These are phyloP conservation scores for Didymellaceae sp. DNA, from an alignment of 2,329 filamentous ascomycete genomes.

Conservation along the genomic window DNA sequence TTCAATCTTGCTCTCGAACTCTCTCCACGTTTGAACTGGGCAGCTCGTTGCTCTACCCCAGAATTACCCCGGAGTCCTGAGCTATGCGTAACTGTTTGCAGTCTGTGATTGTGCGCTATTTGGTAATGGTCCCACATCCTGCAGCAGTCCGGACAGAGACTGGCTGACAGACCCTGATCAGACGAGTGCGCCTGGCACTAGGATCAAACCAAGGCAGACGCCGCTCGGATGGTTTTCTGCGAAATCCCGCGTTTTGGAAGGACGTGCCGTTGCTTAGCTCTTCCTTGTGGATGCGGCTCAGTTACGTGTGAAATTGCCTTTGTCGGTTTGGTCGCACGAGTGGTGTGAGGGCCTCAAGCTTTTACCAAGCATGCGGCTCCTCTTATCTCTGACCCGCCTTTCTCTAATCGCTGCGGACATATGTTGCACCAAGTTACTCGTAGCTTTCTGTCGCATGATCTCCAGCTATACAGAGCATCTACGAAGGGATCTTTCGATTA, in stretches of 20 bases:
- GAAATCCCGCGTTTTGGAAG: background rate
- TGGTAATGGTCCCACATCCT: constrained; percentile 9
- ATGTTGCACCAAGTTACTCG: background rate
- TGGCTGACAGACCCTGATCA: background rate
- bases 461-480: too few relatives aligned
- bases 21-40: too few relatives aligned
- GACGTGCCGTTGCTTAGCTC: constrained; percentile 1
- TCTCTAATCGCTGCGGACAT: background rate
- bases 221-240: background rate
- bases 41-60: background rate
- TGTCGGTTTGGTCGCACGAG: background rate
- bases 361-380: constrained; percentile 1
- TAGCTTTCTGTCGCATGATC: background rate
- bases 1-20: too few relatives aligned
- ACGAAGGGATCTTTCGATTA: background rate
- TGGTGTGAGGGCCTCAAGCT: background rate
- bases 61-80: background rate
- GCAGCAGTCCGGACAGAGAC: background rate
- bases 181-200: background rate
- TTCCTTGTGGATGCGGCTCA: constrained; percentile 5
- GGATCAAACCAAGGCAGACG: background rate
- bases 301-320: background rate
- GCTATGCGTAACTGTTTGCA: background rate
- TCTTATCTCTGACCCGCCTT: constrained; percentile 12
- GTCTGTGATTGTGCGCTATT: background rate